Evolutionary conservation across 2,329 filamentous ascomycete species (phyloP).

Genomic region (Ascochyta rabiei): DNA sequence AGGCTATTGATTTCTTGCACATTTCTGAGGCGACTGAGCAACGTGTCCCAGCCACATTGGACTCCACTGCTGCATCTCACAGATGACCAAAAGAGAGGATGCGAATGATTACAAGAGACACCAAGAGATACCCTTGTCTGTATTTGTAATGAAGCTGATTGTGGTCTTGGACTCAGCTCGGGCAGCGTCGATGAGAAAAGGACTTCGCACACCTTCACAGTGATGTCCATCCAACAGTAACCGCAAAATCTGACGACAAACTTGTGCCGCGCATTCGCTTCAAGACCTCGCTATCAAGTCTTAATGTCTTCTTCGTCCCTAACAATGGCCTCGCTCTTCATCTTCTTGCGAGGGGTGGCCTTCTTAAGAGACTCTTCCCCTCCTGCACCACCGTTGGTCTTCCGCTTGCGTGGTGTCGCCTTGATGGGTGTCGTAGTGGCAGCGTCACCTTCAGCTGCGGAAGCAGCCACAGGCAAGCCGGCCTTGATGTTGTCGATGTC

Average conservation of each 20-base stretch:
- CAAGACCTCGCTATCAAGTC: constrained; percentile 1
- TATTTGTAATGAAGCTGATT: too few relatives aligned
- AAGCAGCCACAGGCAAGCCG: constrained; percentile 8
- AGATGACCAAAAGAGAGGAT: not conserved
- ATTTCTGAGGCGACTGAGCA: constrained; percentile 3
- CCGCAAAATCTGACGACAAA: not conserved
- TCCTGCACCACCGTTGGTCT: constrained; percentile 7
- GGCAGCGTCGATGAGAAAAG: not conserved
- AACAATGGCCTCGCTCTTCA: constrained; percentile 2
- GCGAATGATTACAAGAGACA: too few relatives aligned
- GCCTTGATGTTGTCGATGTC: constrained; percentile 32
- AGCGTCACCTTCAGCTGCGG: constrained; percentile 1
- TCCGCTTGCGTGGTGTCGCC: constrained; percentile 23
- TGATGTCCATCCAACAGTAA: not conserved
- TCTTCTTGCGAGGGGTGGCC: constrained; percentile 17
- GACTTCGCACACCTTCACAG: not conserved
- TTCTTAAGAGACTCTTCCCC: constrained; percentile 20
- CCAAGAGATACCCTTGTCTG: too few relatives aligned
- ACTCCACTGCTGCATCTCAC: not conserved
- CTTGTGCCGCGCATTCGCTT: not conserved
- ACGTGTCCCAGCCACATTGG: constrained; percentile 3
- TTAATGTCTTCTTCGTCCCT: constrained; percentile 7
- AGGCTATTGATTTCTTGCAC: not conserved
- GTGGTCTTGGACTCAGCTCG: too few relatives aligned
- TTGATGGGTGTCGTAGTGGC: constrained; percentile 1